Conservation (phyloP, 768 basidiomycete species). For the Termitomyces sp. region DNA sequence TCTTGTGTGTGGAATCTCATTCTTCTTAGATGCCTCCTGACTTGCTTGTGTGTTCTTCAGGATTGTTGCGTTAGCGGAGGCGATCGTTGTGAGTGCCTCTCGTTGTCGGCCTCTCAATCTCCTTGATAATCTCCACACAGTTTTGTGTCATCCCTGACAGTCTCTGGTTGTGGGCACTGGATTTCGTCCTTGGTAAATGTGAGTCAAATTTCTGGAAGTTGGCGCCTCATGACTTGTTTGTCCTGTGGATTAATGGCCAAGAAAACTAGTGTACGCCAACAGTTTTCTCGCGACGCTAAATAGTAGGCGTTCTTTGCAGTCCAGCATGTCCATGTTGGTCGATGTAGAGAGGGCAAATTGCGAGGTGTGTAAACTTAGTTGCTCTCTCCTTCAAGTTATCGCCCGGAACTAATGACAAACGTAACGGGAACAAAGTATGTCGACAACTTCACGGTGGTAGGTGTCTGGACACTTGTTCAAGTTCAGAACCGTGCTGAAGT, state of each 20-base stretch:
- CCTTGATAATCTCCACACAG: background rate
- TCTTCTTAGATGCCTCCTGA: background rate
- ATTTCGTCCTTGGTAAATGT: conserved; percentile 1
- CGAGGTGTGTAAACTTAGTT: background rate
- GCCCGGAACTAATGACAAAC: background rate
- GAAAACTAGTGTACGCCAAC: background rate
- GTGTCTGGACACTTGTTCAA: background rate
- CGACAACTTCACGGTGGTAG: background rate
- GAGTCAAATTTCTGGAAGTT: background rate
- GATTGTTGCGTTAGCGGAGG: background rate
- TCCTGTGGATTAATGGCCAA: background rate
- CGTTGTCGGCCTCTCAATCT: background rate
- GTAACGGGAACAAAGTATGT: background rate
- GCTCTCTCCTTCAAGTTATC: background rate
- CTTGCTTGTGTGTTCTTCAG: background rate
- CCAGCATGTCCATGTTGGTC: background rate
- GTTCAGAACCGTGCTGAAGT: background rate
- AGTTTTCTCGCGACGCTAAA: background rate
- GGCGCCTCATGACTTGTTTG: background rate
- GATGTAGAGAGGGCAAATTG: background rate
- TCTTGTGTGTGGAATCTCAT: background rate
- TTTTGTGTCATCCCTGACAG: background rate
- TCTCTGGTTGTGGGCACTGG: background rate
- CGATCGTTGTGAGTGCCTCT: background rate
- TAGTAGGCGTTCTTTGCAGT: background rate